phyloP scores from a whole-genome alignment of 2,329 filamentous ascomycete genomes.

The Epichloe hybrida region DNA sequence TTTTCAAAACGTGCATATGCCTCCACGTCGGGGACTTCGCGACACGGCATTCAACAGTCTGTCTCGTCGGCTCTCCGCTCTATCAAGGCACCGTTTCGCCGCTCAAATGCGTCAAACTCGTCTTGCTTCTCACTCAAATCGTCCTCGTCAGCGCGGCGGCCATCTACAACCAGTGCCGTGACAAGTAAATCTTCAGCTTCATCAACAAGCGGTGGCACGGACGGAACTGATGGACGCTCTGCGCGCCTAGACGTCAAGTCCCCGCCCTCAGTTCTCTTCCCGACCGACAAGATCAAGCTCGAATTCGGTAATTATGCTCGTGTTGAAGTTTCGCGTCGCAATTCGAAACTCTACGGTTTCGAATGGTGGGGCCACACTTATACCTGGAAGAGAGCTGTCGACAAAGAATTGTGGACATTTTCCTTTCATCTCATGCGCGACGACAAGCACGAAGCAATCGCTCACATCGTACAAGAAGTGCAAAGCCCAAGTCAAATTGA shows the following conservation, averaged over 20 bases:
- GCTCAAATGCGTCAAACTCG: conserved; percentile 10
- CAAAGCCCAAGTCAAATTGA: conserved; percentile 56
- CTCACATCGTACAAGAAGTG: conserved; percentile 73
- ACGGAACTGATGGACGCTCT: not conserved
- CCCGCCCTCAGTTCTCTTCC: conserved; percentile 25
- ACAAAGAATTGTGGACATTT: conserved; percentile 52
- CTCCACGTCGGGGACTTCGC: conserved; percentile 7
- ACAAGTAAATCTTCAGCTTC: conserved; percentile 4
- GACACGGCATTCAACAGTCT: conserved; percentile 4
- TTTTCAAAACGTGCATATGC: conserved; percentile 60
- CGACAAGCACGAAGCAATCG: conserved; percentile 46
- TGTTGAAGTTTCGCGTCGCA: conserved; percentile 62
- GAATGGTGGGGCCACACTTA: conserved; percentile 88
- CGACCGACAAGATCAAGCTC: conserved; percentile 71
- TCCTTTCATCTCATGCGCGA: conserved; percentile 70
- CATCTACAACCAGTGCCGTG: conserved; percentile 10
- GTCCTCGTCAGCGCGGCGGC: conserved; percentile 10
- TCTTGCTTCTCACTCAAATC: conserved; percentile 6
- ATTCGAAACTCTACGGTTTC: conserved; percentile 71
- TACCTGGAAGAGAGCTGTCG: conserved; percentile 66
- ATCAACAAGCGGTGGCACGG: not conserved
- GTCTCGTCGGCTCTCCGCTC: conserved; percentile 37
- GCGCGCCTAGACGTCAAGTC: conserved; percentile 6
- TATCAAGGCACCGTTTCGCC: conserved; percentile 23
- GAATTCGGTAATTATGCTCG: conserved; percentile 98